Percentiles rank a stretch among this genome's conserved stretches.
These are phyloP conservation scores for Aspergillus unguis DNA, from an alignment of 2,329 filamentous ascomycete genomes.

Conservation along the genomic window DNA sequence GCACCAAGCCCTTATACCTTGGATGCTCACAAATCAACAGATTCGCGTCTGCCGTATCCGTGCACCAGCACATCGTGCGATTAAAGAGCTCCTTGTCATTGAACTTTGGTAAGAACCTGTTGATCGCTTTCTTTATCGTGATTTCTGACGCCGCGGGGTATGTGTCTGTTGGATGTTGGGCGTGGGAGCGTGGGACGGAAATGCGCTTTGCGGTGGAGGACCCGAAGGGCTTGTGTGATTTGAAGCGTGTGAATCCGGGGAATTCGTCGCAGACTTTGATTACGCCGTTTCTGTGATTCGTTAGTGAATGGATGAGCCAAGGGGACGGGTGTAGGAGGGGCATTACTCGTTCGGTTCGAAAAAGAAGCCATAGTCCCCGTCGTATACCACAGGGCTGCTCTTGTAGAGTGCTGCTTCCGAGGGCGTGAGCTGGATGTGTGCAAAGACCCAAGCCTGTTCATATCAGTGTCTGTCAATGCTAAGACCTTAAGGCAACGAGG, in stretches of 20 bases:
- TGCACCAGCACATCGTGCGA: slow-evolving; percentile 7
- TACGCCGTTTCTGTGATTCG: slow-evolving; percentile 19
- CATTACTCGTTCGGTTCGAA: slow-evolving; percentile 46
- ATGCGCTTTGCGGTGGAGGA: not conserved
- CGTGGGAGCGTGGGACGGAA: slow-evolving; percentile 3
- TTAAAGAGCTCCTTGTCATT: slow-evolving; percentile 1
- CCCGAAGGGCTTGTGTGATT: slow-evolving; percentile 1
- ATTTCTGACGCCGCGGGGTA: slow-evolving; percentile 1
- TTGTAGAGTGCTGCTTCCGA: slow-evolving; percentile 44
- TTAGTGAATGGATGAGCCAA: not conserved
- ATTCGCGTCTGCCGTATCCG: slow-evolving; percentile 1
- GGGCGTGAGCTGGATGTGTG: slow-evolving; percentile 44
- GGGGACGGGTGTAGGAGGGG: not conserved
- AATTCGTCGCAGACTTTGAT: slow-evolving; percentile 50
- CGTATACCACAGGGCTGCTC: slow-evolving; percentile 44
- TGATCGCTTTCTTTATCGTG: slow-evolving; percentile 1
- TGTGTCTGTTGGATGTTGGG: slow-evolving; percentile 1
- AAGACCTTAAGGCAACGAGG: not conserved
- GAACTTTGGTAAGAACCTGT: not conserved
- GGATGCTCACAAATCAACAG: slow-evolving; percentile 5
- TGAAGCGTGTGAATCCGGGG: slow-evolving; percentile 47
- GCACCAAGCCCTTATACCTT: not conserved
- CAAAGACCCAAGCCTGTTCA: slow-evolving; percentile 47
- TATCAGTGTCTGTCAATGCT: slow-evolving; percentile 44
- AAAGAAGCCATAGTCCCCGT: slow-evolving; percentile 49